Evolutionary conservation across 2,329 filamentous ascomycete genomes (phyloP).

Genomic region (Neofusicoccum cordaticola): DNA sequence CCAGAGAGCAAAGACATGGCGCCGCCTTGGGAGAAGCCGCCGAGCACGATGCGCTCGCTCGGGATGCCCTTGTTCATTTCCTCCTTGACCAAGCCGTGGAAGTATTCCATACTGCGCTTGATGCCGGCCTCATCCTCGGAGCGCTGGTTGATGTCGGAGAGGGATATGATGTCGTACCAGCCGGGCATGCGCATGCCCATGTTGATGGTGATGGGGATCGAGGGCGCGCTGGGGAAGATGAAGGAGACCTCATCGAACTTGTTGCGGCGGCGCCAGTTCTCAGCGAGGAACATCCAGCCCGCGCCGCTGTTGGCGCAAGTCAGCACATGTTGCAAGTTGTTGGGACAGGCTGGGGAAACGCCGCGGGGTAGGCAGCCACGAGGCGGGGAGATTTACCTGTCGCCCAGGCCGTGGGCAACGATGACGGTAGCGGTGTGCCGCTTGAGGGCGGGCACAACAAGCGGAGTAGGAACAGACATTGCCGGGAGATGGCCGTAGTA

Average conservation of each 20-base stretch:
- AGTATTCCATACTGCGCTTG: constrained; percentile 67
- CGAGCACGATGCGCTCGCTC: constrained; percentile 78
- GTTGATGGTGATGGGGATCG: constrained; percentile 81
- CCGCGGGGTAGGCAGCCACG: neutral
- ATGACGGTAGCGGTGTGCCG: constrained; percentile 94
- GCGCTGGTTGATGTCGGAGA: constrained; percentile 44
- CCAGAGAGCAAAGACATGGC: constrained; percentile 82
- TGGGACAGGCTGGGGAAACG: no score
- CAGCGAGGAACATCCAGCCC: constrained; percentile 67
- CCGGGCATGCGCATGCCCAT: constrained; percentile 77
- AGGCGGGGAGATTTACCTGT: constrained; percentile 48
- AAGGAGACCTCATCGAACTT: constrained; percentile 90
- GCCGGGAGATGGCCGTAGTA: neutral
- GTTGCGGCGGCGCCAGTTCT: constrained; percentile 78
- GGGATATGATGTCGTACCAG: constrained; percentile 72
- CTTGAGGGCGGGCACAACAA: constrained; percentile 75
- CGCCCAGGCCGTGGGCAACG: constrained; percentile 87
- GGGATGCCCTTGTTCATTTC: constrained; percentile 81
- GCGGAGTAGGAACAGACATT: constrained; percentile 37
- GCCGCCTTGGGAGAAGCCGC: constrained; percentile 82
- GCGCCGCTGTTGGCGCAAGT: constrained; percentile 1
- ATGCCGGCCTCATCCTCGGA: constrained; percentile 72
- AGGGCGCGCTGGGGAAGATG: constrained; percentile 86
- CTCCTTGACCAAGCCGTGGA: constrained; percentile 74
- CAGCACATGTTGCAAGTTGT: neutral